phyloP scores from a whole-genome alignment of 352 stramenopile species.

The Peronospora belbahrii region DNA sequence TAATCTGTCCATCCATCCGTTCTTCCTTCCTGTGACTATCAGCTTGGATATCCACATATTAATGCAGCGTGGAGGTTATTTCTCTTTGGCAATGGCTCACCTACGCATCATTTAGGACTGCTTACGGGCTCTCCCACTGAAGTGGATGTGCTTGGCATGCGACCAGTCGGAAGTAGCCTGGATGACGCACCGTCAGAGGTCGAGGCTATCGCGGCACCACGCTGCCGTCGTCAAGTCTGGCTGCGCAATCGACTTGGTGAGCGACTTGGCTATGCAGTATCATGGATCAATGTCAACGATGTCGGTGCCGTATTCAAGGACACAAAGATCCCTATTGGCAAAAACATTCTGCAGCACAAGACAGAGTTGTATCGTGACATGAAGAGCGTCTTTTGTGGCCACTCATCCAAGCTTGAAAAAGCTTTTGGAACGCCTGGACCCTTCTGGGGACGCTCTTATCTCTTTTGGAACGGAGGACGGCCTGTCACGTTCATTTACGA shows the following conservation, averaged over 20 bases:
- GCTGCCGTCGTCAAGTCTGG: conserved; percentile 69
- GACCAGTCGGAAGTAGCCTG: conserved; percentile 30
- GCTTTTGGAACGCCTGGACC: conserved; percentile 58
- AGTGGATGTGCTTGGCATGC: conserved; percentile 71
- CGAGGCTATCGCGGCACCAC: conserved; percentile 43
- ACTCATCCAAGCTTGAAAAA: conserved; percentile 41
- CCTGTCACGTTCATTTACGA: conserved; percentile 86
- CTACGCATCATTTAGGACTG: conserved; percentile 72
- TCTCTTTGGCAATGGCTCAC: conserved; percentile 77
- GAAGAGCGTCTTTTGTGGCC: conserved; percentile 69
- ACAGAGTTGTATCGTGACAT: conserved; percentile 84
- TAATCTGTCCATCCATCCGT: too few species aligned
- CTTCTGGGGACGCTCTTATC: conserved; percentile 81
- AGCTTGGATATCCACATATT: conserved; percentile 58
- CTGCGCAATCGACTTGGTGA: conserved; percentile 63
- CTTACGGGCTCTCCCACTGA: conserved; percentile 64
- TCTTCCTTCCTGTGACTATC: conserved; percentile 1
- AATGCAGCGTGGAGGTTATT: conserved; percentile 69
- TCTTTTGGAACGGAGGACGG: conserved; percentile 76
- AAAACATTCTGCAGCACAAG: conserved; percentile 76
- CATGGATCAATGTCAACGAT: conserved; percentile 61
- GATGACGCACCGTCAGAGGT: conserved; percentile 45
- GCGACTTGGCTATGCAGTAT: conserved; percentile 73
- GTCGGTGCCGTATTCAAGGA: conserved; percentile 73
- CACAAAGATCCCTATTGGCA: conserved; percentile 73